A percentile compares a stretch with the other conserved stretches of the same genome.
Evolutionary conservation across 2,329 filamentous ascomycete species (phyloP).

Genomic region (Catunica adiposa): DNA sequence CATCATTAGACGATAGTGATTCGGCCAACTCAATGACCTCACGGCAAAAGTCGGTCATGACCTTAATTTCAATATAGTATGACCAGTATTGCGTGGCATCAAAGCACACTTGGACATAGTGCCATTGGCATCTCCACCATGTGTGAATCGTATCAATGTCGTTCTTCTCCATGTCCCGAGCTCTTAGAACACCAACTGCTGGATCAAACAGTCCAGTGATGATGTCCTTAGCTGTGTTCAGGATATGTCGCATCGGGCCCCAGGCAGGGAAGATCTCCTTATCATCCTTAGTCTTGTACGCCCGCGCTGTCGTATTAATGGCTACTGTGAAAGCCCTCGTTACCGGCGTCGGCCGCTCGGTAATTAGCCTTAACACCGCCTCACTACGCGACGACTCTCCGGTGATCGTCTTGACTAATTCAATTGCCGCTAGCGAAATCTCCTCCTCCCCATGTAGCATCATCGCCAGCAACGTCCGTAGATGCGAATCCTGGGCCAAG

Average conservation of each 20-base stretch:
- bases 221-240: slow-evolving; percentile 41
- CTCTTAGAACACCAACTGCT: slow-evolving; percentile 37
- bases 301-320: slow-evolving; percentile 21
- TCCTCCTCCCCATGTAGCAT: slow-evolving; percentile 67
- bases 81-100: slow-evolving; percentile 74
- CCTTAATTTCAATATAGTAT: slow-evolving; percentile 50
- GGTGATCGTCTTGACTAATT: slow-evolving; percentile 69
- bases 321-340: slow-evolving; percentile 28
- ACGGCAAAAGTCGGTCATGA: slow-evolving; percentile 85
- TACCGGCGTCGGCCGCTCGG: slow-evolving; percentile 21
- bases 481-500: slow-evolving; percentile 50
- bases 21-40: slow-evolving; percentile 92
- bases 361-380: slow-evolving; percentile 31
- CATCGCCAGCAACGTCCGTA: slow-evolving; percentile 58
- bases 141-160: slow-evolving; percentile 51
- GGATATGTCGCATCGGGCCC: slow-evolving; percentile 39
- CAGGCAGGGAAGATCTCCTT: slow-evolving; percentile 25
- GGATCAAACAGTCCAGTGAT: slow-evolving; percentile 40
- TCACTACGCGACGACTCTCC: slow-evolving; percentile 40
- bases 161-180: slow-evolving; percentile 37
- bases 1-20: slow-evolving; percentile 67
- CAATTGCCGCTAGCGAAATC: slow-evolving; percentile 64
- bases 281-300: slow-evolving; percentile 12
- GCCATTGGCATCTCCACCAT: slow-evolving; percentile 80
- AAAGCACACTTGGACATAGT: slow-evolving; percentile 64